Evolutionary conservation across 2,329 filamentous ascomycete genomes (phyloP).

Genomic region (Kalmusia sp.): DNA sequence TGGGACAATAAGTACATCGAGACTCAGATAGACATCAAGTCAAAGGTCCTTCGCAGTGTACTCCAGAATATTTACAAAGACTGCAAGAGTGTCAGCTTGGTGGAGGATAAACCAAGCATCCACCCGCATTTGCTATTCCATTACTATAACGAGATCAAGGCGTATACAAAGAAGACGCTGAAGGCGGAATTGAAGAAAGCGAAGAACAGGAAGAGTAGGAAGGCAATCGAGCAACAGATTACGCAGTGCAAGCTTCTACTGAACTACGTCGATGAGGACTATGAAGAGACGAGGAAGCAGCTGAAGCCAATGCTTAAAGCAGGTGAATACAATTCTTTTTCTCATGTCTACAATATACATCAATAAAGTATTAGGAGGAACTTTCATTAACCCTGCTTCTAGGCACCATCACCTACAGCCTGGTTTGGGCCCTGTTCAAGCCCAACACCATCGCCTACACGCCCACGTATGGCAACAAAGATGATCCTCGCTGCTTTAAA

Average conservation of each 20-base stretch:
- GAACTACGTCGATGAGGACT: conserved; percentile 82
- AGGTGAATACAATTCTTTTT: conserved; percentile 36
- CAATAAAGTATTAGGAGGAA: too few relatives aligned
- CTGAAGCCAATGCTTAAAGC: conserved; percentile 81
- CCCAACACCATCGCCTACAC: conserved; percentile 81
- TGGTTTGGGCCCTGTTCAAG: conserved; percentile 89
- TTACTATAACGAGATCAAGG: conserved; percentile 79
- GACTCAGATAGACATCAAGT: conserved; percentile 83
- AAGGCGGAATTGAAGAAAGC: conserved; percentile 65
- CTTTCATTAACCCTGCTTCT: background rate
- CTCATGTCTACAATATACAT: background rate
- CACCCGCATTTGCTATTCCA: conserved; percentile 59
- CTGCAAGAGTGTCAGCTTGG: conserved; percentile 78
- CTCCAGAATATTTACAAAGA: conserved; percentile 76
- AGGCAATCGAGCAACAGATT: conserved; percentile 64
- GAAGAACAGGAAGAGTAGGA: conserved; percentile 67
- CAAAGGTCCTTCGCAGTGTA: conserved; percentile 75
- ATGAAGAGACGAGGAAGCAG: conserved; percentile 77
- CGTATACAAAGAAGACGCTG: conserved; percentile 66
- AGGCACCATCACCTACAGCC: conserved; percentile 83
- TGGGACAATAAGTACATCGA: conserved; percentile 82
- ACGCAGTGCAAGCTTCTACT: conserved; percentile 75
- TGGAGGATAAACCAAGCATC: conserved; percentile 76
- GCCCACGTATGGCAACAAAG: conserved; percentile 75
- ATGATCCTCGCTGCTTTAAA: conserved; percentile 83